Conservation (phyloP, 2,329 filamentous ascomycete species). For the Alternaria brassicae region DNA sequence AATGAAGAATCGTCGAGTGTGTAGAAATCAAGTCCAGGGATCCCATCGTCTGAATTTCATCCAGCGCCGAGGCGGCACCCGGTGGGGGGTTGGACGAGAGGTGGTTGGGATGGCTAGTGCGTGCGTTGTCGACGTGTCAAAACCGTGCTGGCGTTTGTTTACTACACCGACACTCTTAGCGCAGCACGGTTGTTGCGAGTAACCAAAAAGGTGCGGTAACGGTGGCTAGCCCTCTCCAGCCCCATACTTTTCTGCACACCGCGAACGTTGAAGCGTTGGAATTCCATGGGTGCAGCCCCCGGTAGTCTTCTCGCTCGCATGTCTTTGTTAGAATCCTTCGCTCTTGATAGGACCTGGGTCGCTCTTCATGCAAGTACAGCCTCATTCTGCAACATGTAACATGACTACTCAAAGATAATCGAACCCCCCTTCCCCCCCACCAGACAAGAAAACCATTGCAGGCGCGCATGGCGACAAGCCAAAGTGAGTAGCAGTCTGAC, state of each 20-base stretch:
- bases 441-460: neutral
- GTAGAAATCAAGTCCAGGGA: slow-evolving; percentile 16
- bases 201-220: slow-evolving; percentile 20
- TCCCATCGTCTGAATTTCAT: slow-evolving; percentile 13
- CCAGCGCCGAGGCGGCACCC: neutral
- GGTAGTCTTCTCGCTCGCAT: neutral
- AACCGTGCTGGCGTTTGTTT: slow-evolving; percentile 25
- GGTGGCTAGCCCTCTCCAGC: slow-evolving; percentile 9
- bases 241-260: slow-evolving; percentile 8
- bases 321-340: slow-evolving; percentile 7
- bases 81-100: neutral
- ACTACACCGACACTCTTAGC: slow-evolving; percentile 25
- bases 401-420: neutral
- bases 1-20: neutral
- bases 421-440: too few relatives aligned
- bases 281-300: neutral
- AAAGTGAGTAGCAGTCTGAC: neutral
- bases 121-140: slow-evolving; percentile 32
- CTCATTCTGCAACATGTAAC: slow-evolving; percentile 5
- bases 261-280: neutral
- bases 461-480: slow-evolving; percentile 7
- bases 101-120: slow-evolving; percentile 13
- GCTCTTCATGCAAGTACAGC: slow-evolving; percentile 11
- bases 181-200: slow-evolving; percentile 21
- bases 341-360: slow-evolving; percentile 11